Conservation (phyloP, 2,329 filamentous ascomycete genomes). For the Aphanoascus verrucosus region DNA sequence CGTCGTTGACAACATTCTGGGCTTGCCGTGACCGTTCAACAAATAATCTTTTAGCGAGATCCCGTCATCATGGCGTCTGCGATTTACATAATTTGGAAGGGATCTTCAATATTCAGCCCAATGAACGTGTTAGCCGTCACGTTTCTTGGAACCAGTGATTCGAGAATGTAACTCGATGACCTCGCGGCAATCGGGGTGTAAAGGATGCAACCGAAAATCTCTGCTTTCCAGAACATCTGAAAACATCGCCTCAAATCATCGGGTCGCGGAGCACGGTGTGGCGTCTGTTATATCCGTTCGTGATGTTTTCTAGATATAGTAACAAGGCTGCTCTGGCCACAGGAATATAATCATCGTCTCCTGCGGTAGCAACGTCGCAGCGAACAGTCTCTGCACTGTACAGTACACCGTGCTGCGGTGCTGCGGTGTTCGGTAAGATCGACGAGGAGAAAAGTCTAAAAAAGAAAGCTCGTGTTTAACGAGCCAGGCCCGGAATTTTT, state of each 20-base stretch:
- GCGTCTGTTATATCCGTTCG: background rate
- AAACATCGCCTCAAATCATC: background rate
- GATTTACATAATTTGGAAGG: constrained; percentile 1
- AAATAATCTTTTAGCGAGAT: background rate
- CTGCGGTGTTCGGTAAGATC: no score
- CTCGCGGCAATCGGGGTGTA: background rate
- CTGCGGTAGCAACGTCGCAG: background rate
- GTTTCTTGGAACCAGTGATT: background rate
- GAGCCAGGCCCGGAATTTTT: background rate
- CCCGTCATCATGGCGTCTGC: constrained; percentile 1
- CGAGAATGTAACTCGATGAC: constrained; percentile 5
- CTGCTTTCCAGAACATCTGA: background rate
- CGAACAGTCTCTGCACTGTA: background rate
- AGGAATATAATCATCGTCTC: background rate
- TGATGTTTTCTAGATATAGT: constrained; percentile 7
- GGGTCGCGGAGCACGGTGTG: background rate
- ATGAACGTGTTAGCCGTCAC: background rate
- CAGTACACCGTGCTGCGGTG: no score
- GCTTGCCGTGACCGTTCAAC: background rate
- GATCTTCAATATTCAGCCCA: constrained; percentile 8
- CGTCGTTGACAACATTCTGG: background rate
- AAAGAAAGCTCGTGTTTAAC: constrained; percentile 3
- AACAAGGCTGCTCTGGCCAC: background rate
- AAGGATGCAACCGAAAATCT: background rate
- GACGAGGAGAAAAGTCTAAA: background rate